Conservation (phyloP, 2,329 filamentous ascomycete species). For the Fusarium caatingaense region DNA sequence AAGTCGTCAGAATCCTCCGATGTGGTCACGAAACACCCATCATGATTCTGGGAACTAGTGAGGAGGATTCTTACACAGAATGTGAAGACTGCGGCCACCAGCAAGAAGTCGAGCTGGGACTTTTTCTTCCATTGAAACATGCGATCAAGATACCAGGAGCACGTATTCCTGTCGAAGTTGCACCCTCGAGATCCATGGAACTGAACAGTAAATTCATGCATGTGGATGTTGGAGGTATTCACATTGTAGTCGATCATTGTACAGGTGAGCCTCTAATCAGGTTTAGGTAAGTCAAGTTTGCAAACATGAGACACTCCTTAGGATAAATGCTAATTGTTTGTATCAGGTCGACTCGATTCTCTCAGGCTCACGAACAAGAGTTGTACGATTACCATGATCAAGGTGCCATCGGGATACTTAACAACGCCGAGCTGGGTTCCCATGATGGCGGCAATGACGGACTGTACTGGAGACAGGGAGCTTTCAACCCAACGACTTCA, state of each 20-base stretch:
- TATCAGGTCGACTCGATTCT: conserved; percentile 34
- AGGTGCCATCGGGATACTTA: not conserved
- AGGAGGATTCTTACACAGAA: conserved; percentile 5
- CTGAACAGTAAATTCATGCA: conserved; percentile 25
- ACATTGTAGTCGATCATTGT: conserved; percentile 31
- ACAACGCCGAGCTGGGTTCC: not conserved
- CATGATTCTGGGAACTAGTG: conserved; percentile 8
- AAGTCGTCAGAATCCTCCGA: not conserved
- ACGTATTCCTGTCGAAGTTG: conserved; percentile 17
- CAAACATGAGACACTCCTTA: not conserved
- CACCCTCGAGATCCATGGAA: conserved; percentile 16
- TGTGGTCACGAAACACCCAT: conserved; percentile 20
- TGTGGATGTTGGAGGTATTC: conserved; percentile 24
- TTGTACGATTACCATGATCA: conserved; percentile 5
- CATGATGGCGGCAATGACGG: not conserved
- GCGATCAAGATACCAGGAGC: conserved; percentile 7
- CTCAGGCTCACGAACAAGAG: conserved; percentile 24
- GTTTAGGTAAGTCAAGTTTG: conserved; percentile 32
- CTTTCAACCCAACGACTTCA: not conserved
- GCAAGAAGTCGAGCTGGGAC: not conserved
- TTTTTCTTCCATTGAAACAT: not conserved
- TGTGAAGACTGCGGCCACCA: conserved; percentile 18
- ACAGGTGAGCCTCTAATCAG: conserved; percentile 11
- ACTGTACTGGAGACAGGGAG: not conserved
- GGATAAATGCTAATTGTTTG: conserved; percentile 3